These are phyloP conservation scores for Macrolepiota dolichaula DNA, from an alignment of 768 basidiomycete genomes.

Conservation along the genomic window DNA sequence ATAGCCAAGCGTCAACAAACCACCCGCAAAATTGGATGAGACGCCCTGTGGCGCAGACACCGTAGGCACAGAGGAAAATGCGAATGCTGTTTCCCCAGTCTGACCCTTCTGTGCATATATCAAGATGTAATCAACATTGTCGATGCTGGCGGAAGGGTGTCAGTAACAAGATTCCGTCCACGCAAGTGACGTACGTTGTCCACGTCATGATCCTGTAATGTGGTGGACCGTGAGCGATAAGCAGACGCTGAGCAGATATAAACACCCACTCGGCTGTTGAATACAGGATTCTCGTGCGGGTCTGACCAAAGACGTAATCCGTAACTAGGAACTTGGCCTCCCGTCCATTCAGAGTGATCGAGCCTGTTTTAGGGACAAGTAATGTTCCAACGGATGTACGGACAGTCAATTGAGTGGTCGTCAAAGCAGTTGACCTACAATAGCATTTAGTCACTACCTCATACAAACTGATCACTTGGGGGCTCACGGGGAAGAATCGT, in stretches of 20 bases:
- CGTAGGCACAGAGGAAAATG: conserved; percentile 20
- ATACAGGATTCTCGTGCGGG: conserved; percentile 50
- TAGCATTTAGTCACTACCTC: not conserved
- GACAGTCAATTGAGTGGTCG: conserved; percentile 39
- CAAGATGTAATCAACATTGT: conserved; percentile 58
- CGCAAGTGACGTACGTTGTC: conserved; percentile 38
- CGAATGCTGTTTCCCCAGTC: conserved; percentile 47
- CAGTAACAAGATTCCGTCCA: conserved; percentile 14
- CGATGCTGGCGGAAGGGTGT: conserved; percentile 66
- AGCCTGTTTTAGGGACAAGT: conserved; percentile 34
- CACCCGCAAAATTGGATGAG: conserved; percentile 29
- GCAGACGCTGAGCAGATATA: not conserved
- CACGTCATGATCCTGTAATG: conserved; percentile 46
- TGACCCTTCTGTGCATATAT: conserved; percentile 53
- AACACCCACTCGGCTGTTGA: conserved; percentile 64
- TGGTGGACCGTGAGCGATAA: not conserved
- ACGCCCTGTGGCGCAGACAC: conserved; percentile 27
- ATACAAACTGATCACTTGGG: not conserved
- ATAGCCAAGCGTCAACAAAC: conserved; percentile 37
- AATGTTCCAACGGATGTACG: conserved; percentile 38
- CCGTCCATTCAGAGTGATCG: conserved; percentile 64
- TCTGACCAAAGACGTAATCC: conserved; percentile 68
- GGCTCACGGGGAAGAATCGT: conserved; percentile 37
- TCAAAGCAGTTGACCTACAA: conserved; percentile 39
- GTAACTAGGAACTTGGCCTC: conserved; percentile 73